phyloP scores from a whole-genome alignment of 345 rosid genomes.

The Corchorus capsularis region DNA sequence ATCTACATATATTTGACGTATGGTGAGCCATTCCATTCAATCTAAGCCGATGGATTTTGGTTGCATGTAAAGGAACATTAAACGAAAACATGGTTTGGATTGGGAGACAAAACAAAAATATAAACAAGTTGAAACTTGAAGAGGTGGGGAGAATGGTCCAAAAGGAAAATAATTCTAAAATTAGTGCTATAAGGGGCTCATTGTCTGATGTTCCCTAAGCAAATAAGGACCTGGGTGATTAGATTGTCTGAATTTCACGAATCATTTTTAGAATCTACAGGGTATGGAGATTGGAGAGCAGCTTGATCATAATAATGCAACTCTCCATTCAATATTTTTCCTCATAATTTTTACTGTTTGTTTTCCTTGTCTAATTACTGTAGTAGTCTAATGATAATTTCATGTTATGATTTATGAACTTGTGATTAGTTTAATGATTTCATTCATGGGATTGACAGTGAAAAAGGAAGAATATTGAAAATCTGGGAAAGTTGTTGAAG shows the following conservation, averaged over 20 bases:
- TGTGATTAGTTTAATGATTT: background rate
- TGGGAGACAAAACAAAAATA: conserved; percentile 27
- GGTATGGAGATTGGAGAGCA: conserved; percentile 10
- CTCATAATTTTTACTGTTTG: background rate
- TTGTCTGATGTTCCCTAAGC: conserved; percentile 42
- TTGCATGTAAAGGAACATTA: conserved; percentile 36
- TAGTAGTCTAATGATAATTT: background rate
- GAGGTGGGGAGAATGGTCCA: conserved; percentile 23
- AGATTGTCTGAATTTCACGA: conserved; percentile 30
- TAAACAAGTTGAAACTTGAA: background rate
- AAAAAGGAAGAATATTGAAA: conserved; percentile 5
- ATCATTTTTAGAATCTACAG: conserved; percentile 11
- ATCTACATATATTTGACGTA: background rate
- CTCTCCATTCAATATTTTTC: background rate
- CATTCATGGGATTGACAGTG: background rate
- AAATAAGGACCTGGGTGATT: conserved; percentile 19
- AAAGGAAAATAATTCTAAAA: conserved; percentile 25
- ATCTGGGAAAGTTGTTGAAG: conserved; percentile 13
- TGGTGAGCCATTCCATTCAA: conserved; percentile 22
- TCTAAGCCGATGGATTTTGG: conserved; percentile 26
- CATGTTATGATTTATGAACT: background rate
- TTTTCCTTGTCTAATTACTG: background rate
- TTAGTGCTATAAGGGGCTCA: conserved; percentile 14
- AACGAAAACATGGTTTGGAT: conserved; percentile 31
- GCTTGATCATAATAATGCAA: conserved; percentile 13